These are phyloP conservation scores for Dioszegia aurantiaca DNA, from an alignment of 768 basidiomycete genomes.

Conservation along the genomic window DNA sequence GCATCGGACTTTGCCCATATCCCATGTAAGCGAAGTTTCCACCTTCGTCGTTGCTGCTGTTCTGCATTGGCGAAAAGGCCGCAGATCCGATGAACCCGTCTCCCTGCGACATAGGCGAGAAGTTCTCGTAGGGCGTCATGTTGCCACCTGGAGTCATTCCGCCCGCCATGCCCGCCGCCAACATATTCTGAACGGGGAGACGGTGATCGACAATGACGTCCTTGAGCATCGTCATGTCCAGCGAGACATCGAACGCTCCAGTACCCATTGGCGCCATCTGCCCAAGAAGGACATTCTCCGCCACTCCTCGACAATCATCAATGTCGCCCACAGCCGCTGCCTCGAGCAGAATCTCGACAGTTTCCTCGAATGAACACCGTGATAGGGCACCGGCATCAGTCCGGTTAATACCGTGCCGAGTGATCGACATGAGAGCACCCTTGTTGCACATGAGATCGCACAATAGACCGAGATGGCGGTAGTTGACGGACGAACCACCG, in stretches of 20 bases:
- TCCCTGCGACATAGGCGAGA: constrained; percentile 76
- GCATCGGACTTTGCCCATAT: constrained; percentile 80
- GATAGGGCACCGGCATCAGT: constrained; percentile 98
- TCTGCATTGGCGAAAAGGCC: constrained; percentile 91
- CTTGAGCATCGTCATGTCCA: constrained; percentile 97
- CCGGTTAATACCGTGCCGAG: constrained; percentile 97
- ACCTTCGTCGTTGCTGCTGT: constrained; percentile 77
- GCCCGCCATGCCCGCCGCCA: constrained; percentile 43
- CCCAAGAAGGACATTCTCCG: constrained; percentile 98
- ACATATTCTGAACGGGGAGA: constrained; percentile 55
- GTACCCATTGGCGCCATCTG: constrained; percentile 99
- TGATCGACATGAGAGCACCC: constrained; percentile 93
- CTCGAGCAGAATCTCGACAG: constrained; percentile 98
- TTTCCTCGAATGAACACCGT: constrained; percentile 99
- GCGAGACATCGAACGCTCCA: constrained; percentile 88
- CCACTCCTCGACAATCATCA: constrained; percentile 95
- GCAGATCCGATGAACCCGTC: constrained; percentile 74
- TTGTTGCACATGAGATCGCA: constrained; percentile 98
- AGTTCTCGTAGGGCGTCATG: constrained; percentile 94
- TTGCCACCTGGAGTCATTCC: constrained; percentile 53
- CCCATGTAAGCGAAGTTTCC: constrained; percentile 67
- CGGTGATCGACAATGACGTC: constrained; percentile 97
- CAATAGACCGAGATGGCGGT: constrained; percentile 90
- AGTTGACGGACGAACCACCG: constrained; percentile 99
- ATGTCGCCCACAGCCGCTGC: constrained; percentile 97